Evolutionary conservation across 2,329 filamentous ascomycete species (phyloP).

Genomic region (Podosphaera aphanis): DNA sequence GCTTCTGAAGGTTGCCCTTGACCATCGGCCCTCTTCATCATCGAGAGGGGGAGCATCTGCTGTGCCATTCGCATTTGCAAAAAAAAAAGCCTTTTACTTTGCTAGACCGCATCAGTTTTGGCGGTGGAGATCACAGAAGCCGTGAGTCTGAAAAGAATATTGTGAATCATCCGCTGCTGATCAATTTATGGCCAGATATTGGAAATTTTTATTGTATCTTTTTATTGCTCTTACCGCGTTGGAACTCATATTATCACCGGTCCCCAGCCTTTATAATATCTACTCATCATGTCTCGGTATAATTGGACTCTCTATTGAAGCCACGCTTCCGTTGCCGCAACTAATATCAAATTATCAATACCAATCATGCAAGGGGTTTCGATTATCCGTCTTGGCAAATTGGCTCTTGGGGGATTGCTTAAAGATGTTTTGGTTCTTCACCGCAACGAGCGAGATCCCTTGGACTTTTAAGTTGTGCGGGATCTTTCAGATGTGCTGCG

Average conservation of each 20-base stretch:
- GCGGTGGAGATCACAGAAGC: conserved; percentile 54
- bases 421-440: conserved; percentile 78
- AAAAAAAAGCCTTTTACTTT: conserved; percentile 16
- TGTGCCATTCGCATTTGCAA: conserved; percentile 32
- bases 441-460: conserved; percentile 43
- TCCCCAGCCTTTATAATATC: conserved; percentile 30
- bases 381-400: conserved; percentile 49
- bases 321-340: conserved; percentile 61
- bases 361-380: conserved; percentile 53
- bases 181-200: conserved; percentile 30
- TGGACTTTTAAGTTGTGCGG: conserved; percentile 64
- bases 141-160: conserved; percentile 19
- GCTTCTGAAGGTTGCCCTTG: conserved; percentile 43
- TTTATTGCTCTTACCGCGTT: conserved; percentile 33
- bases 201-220: conserved; percentile 52
- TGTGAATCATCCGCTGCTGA: conserved; percentile 2
- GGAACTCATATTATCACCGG: conserved; percentile 42
- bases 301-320: conserved; percentile 56
- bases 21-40: conserved; percentile 36
- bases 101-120: conserved; percentile 53
- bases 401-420: conserved; percentile 64
- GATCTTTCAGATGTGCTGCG: conserved; percentile 58
- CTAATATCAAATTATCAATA: conserved; percentile 46
- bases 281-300: conserved; percentile 51
- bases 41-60: conserved; percentile 36